phyloP scores from a whole-genome alignment of 495 filamentous ascomycete species.

The Neurospora terricola region DNA sequence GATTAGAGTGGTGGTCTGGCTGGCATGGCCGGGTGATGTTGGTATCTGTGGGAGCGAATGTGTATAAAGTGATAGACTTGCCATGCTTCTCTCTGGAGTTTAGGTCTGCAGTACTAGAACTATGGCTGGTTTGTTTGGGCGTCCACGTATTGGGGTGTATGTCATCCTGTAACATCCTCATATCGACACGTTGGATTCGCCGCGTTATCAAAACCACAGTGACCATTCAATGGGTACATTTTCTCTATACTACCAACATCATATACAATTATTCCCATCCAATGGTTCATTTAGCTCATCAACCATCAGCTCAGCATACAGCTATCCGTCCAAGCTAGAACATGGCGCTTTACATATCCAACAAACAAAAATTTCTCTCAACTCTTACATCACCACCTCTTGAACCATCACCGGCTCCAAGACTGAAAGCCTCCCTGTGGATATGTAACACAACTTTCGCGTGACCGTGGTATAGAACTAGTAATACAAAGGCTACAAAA shows the following conservation, averaged over 20 bases:
- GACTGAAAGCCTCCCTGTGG: not conserved
- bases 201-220: not conserved
- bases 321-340: not conserved
- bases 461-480: not conserved
- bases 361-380: not conserved
- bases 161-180: not conserved
- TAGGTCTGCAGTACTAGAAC: not conserved
- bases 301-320: not conserved
- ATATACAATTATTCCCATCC: not conserved
- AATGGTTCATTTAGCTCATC: not conserved
- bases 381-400: not conserved
- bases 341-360: not conserved
- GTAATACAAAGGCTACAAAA: not conserved
- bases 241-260: not conserved
- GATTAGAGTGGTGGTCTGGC: not conserved
- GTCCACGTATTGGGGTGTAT: too few relatives aligned
- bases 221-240: not conserved
- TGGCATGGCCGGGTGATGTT: not conserved
- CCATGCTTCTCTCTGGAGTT: not conserved
- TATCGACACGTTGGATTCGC: not conserved
- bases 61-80: not conserved
- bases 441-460: not conserved
- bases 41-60: not conserved
- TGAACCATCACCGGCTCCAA: not conserved
- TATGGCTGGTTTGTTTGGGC: too few relatives aligned